Evolutionary conservation across 2,329 filamentous ascomycete species (phyloP), one percentile per base, ranked within the genome.

Genomic region (Monilinia polystroma): DNA sequence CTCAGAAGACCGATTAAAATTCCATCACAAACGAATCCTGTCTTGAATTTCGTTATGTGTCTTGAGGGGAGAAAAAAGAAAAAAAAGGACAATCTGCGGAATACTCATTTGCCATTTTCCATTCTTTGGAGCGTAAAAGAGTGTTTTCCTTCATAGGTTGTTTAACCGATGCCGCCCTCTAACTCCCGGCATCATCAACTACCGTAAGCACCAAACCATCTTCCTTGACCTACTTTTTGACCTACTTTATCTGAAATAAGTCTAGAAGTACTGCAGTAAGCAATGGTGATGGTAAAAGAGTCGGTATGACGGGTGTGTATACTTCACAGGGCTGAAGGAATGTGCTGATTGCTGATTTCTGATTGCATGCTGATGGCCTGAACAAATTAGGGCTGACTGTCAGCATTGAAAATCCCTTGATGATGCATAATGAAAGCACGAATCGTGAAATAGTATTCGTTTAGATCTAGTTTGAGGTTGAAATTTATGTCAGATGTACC

Each of bases 311-410:
- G 14, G 18, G 8, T 60, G 32, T 51, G 49, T 26, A 26, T 38
- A 49, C 38, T 38, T 41, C 41, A 51, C 63, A 65, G 63, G 63
- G 63, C 63, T 65, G 63, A 65, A 20, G 38, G 23, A 59, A 20
- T 51, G 38, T 57, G 53, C 53, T 58, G 63, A 58, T 47, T 59
- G 14, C 56, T 23, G 35, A 59, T 26, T 43, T 20, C 41, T 49
- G 57, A 59, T 29, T 26, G 12, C 11, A 49, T 43, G 23, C 49
- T 63, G 49, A 45, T 32, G 51, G 35, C 8, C 47, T 43, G 41
- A 18, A 47, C 16, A 38, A 67, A 67, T 69, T 70, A 70, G 67
- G 68, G 68, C 68, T 70, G 68, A 70, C 65, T 52, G 67, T 60
- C 32, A 52, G 35, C 53, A 64, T 29, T 18, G 32, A 7, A 26